Evolutionary conservation across 306 rosid genomes (phyloP), one percentile per base, ranked within the genome.

Genomic region (Hylodesmum podocarpum): DNA sequence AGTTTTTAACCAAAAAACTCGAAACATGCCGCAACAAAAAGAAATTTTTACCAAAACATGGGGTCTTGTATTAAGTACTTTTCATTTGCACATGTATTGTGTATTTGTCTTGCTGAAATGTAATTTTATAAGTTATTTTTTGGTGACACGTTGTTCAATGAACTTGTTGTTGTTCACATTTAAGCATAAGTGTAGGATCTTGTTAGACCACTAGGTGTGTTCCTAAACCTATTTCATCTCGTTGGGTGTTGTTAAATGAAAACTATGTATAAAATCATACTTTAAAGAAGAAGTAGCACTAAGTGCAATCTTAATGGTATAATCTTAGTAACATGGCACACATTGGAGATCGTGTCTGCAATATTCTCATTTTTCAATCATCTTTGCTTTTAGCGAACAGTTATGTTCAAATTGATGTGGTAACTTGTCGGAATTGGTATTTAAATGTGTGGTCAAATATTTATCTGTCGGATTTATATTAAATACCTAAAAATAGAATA

Each of bases 331-430:
- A 93, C 91, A 89, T 88, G 92, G 87, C 62, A 66, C 89, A 66
- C 84, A 89, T 88, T 85, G 95, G 85, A 85, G 88, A 80, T 82
- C 22, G 87, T 87, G 90, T 79, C 55, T 19, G 21, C 66, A 65
- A 59, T 18, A 62, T 83, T 73, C 86, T 83, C 93, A 79, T 49
- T 81, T 76, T 70, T 75, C 85, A 72, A 84, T 58, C 70, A 70
- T 66, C 75, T 57, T 57, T 76, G 59, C 44, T 39, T 37, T 53
- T 19, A 27, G 75, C 71, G 78, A 66, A 77, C 72, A 69, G 58
- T 54, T 80, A 24, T 36, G 19, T 66, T 58, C 63, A 43, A 28
- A 64, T 18, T 57, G 10, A 1, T 18, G 3, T 27, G 22, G 18
- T 19, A 14, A 53, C 31, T 72, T 24, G 4, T 14, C 1, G 21